phyloP scores from a whole-genome alignment of 345 rosid species.

The Carallia brachiata region DNA sequence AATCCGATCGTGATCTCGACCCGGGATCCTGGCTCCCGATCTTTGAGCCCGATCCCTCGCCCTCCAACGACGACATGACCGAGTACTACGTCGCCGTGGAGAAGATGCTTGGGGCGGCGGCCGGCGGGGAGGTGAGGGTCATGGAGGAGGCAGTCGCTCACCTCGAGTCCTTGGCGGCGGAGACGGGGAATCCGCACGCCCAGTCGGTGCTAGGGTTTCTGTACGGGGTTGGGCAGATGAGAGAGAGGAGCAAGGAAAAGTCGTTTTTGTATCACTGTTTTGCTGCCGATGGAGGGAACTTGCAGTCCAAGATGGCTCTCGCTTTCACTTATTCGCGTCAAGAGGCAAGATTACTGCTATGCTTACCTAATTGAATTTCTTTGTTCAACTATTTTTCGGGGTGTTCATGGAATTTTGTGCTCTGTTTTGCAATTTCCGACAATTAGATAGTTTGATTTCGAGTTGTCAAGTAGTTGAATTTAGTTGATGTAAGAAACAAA shows the following conservation, averaged over 20 bases:
- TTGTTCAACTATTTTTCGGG: background rate
- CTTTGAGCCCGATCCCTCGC: slow-evolving; percentile 61
- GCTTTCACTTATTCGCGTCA: slow-evolving; percentile 85
- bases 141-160: slow-evolving; percentile 73
- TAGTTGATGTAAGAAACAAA: too few relatives aligned
- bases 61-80: slow-evolving; percentile 24
- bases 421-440: background rate
- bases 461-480: too few relatives aligned
- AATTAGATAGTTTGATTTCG: too few relatives aligned
- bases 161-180: slow-evolving; percentile 51
- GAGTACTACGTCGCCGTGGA: slow-evolving; percentile 51
- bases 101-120: slow-evolving; percentile 55
- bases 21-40: slow-evolving; percentile 93
- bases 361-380: too few relatives aligned
- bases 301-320: slow-evolving; percentile 93
- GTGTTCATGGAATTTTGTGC: background rate
- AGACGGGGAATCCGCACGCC: slow-evolving; percentile 64
- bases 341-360: slow-evolving; percentile 49
- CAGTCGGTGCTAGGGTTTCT: slow-evolving; percentile 69
- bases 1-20: slow-evolving; percentile 75
- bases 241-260: slow-evolving; percentile 69
- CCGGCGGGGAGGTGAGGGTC: slow-evolving; percentile 46
- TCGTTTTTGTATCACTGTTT: slow-evolving; percentile 76
- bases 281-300: slow-evolving; percentile 66
- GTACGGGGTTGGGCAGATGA: slow-evolving; percentile 65